A percentile compares a stretch with the other conserved stretches of the same genome.
These are phyloP conservation scores for Aspergillus fumigatus DNA, from an alignment of 2,329 filamentous ascomycete genomes.

Conservation along the genomic window DNA sequence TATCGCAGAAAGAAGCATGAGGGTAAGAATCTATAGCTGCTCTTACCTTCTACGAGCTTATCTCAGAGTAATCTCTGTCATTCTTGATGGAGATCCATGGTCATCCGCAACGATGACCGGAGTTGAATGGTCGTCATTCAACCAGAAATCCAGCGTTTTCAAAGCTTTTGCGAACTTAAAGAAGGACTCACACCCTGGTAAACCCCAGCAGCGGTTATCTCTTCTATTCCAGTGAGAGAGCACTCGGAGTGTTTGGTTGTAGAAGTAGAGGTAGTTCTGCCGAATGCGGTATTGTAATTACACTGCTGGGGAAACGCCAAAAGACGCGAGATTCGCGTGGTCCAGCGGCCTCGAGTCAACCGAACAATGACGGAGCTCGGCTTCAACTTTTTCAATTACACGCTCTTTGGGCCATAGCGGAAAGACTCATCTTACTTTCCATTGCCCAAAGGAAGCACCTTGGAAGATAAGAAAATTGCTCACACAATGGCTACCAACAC, in stretches of 20 bases:
- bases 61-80: neutral
- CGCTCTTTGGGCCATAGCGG: neutral
- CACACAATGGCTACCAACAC: slow-evolving; percentile 14
- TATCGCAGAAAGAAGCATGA: neutral
- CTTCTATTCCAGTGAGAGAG: neutral
- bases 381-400: neutral
- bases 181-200: neutral
- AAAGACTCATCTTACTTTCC: neutral
- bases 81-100: neutral
- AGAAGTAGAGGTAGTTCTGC: neutral
- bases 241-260: neutral
- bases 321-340: slow-evolving; percentile 23
- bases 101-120: neutral
- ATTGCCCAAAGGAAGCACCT: neutral
- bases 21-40: neutral
- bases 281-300: slow-evolving; percentile 23
- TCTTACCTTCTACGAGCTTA: neutral
- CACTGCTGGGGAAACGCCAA: slow-evolving; percentile 16
- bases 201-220: neutral
- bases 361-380: neutral
- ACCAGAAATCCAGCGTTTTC: neutral
- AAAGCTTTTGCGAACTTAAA: neutral
- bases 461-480: neutral
- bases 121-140: neutral
- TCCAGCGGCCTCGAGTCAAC: neutral